Base-by-base conservation (phyloP, 116 monocot species). In the Zostera marina region DNA sequence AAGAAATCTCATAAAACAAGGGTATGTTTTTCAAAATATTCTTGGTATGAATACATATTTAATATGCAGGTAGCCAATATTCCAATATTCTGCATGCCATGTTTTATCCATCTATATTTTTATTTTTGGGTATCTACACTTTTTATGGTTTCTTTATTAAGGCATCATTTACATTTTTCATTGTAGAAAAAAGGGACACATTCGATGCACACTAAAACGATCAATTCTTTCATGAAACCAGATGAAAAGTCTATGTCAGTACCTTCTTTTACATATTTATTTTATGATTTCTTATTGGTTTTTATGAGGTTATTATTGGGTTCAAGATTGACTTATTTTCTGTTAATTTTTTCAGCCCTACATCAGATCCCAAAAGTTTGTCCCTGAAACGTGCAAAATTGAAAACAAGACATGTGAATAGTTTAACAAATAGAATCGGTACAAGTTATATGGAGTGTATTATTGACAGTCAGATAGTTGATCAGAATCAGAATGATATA, bases 1-100 rank as follows among this genome's bases (percentile, higher is more conserved):
- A 98, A 72, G 68, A 81, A 53, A 63, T 7, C 63, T 64, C 83
- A 74, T 26, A 91, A 90, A 58, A 66, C 62, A 41, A 98, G 78
- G 87, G 98, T 81, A 60, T 7, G 16, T 12, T 41, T 44, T 25
- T 51, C n/a, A 42, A 41, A 39, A 41, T 58, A 15, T 17, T n/a
- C 20, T 49, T 49, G 49, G 19, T 32, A 32, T 32, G 32, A 32
- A 32, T 32, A 32, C 32, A 32, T 32, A 32, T 32, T 32, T 32
- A 3, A 32, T 32, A 32, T 32, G 32, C 47, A 13, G n/a, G n/a
- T n/a, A n/a, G n/a, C 47, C 11, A 13, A 11, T n/a, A n/a, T n/a
- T n/a, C 47, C 5, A 32, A 32, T 24, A 54, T 24, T 32, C 26
- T 32, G 7, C 13, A 55, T 23, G 26, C 54, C 54, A 55, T 22